Base-by-base conservation (phyloP, 164 flowering plant species). In the Magnolia kwangsiensis region DNA sequence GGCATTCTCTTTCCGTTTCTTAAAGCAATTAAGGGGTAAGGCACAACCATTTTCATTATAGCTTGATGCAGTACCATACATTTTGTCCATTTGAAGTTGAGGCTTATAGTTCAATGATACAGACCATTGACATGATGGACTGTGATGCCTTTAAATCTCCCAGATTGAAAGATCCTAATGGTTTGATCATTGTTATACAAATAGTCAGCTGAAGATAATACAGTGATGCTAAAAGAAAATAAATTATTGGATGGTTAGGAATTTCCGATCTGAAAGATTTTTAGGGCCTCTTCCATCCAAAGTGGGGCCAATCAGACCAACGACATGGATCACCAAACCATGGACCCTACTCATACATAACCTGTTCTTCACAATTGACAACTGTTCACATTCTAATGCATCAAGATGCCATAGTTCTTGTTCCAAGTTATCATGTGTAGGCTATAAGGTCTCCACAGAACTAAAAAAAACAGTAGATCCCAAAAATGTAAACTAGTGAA, bases 1-100 rank as follows among this genome's bases (percentile, higher is more conserved):
- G 80, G 98, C 98, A 2, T 95, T 95, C 86, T 92, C 97, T 67
- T 93, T 95, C 73, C 96, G 95, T 72, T 82, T 95, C 64, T 84
- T 95, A 58, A 90, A 83, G 85, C 82, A 82, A 73, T 74, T 95
- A 76, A 82, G 89, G 10, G 93, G 98, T 95, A 87, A 77, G 73
- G 61, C 61, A 16, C 13, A 11, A 55, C 16, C 61, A 11, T 55
- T 55, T 55, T 16, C 18, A 55, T 55, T 55, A 2, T 55, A 11
- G 61, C 18, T 55, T 55, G 61, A 55, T 55, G 61, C 61, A 55
- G 10, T 11, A 11, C 18, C 61, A 0, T 55, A 55, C 61, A 11
- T 55, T 55, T 55, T 55, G 16, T 55, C 61, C 2, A 9, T 4
- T 37, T 37, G 45, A 37, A 37, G 45, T 37, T 37, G 45, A 37